Evolutionary conservation across 192 early-diverging fungal species (phyloP).

Genomic region (Coemansia sp.): DNA sequence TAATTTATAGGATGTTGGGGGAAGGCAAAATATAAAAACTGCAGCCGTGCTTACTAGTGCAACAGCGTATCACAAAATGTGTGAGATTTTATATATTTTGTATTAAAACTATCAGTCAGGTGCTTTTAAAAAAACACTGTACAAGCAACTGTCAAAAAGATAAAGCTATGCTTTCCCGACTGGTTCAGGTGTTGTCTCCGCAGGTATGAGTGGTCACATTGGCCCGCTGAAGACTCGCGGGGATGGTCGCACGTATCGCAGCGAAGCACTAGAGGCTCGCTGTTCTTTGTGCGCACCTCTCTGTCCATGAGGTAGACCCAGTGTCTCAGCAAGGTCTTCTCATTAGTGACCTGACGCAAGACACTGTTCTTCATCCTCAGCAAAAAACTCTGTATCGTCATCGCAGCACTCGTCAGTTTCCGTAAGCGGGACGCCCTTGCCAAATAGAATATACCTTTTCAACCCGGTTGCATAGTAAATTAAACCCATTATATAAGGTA

Average conservation of each 20-base stretch:
- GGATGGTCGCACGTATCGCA: background rate
- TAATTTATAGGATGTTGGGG: too few relatives aligned
- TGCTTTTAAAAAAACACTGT: too few relatives aligned
- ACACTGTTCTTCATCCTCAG: background rate
- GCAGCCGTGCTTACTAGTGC: too few relatives aligned
- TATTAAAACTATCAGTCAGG: too few relatives aligned
- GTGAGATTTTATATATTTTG: too few relatives aligned
- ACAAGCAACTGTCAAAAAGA: too few relatives aligned
- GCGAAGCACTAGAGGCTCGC: background rate
- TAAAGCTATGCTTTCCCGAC: too few relatives aligned
- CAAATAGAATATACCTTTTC: background rate
- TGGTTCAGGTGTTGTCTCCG: too few relatives aligned
- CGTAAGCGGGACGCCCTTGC: background rate
- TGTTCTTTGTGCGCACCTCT: background rate
- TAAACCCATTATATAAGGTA: background rate
- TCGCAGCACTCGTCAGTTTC: background rate
- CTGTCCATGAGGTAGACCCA: background rate
- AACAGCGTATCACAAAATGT: too few relatives aligned
- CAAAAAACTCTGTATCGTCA: background rate
- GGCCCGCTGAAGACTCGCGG: background rate
- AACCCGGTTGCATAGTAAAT: background rate
- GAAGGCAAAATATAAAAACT: too few relatives aligned
- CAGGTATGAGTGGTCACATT: background rate
- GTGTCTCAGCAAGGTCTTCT: background rate
- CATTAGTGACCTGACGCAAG: background rate